These are phyloP conservation scores for Rhodotorula sphaerocarpa DNA, from an alignment of 768 basidiomycete species.

Conservation along the genomic window DNA sequence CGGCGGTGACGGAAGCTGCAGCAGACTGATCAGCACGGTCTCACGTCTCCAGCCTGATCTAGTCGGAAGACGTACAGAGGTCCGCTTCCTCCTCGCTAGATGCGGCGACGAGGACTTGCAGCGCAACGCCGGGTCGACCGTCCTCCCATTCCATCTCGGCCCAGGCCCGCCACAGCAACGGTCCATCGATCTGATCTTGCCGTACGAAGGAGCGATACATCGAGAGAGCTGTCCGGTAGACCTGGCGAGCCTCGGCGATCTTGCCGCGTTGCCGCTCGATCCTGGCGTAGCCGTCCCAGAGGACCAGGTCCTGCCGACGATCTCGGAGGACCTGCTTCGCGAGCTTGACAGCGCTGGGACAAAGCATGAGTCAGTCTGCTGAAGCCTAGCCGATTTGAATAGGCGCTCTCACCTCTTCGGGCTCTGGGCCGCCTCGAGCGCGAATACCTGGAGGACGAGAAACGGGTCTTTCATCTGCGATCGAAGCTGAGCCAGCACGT, in stretches of 20 bases:
- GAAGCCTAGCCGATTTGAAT: background rate
- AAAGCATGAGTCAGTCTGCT: background rate
- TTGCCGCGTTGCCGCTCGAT: constrained; percentile 43
- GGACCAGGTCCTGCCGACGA: constrained; percentile 42
- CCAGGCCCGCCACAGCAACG: constrained; percentile 44
- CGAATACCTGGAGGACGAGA: constrained; percentile 41
- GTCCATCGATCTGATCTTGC: constrained; percentile 28
- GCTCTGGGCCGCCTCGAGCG: constrained; percentile 41
- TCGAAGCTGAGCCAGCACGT: constrained; percentile 35
- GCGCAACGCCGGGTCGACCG: constrained; percentile 21
- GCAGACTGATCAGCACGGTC: too few species aligned
- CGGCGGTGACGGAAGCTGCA: too few species aligned
- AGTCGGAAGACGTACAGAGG: constrained; percentile 19
- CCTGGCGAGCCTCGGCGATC: constrained; percentile 42
- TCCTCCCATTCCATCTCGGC: constrained; percentile 45
- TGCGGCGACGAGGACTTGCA: constrained; percentile 27
- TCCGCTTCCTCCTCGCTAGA: background rate
- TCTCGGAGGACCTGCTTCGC: constrained; percentile 43
- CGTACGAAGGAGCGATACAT: constrained; percentile 37
- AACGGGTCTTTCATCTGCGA: constrained; percentile 38
- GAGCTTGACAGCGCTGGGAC: constrained; percentile 42
- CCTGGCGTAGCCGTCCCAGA: constrained; percentile 47
- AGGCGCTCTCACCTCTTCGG: constrained; percentile 37
- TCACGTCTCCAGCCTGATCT: too few species aligned
- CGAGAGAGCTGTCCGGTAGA: constrained; percentile 44